These are phyloP conservation scores for Sclerotiophoma versabilis DNA, from an alignment of 2,329 filamentous ascomycete species.

Conservation along the genomic window DNA sequence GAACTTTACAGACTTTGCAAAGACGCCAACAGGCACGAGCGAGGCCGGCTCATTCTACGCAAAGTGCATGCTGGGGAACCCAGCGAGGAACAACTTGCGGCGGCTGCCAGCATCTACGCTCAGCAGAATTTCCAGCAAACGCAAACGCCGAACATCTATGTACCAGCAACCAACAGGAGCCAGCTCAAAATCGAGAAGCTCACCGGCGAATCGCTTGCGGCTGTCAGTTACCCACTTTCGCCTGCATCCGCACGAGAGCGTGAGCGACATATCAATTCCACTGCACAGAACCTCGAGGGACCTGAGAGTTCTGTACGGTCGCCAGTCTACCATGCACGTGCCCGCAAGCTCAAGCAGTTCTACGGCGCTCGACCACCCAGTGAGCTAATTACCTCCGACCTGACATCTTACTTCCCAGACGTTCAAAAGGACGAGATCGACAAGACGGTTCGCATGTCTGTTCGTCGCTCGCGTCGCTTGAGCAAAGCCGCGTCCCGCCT, in stretches of 20 bases:
- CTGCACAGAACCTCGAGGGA: slow-evolving; percentile 58
- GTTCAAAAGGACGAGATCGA: slow-evolving; percentile 95
- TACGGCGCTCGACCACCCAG: slow-evolving; percentile 92
- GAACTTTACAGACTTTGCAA: slow-evolving; percentile 93
- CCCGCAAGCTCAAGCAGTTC: slow-evolving; percentile 74
- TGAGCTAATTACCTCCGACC: slow-evolving; percentile 94
- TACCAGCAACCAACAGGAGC: slow-evolving; percentile 75
- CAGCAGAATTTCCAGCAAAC: slow-evolving; percentile 79
- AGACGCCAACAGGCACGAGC: slow-evolving; percentile 81
- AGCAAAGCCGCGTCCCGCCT: slow-evolving; percentile 93
- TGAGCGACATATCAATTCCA: slow-evolving; percentile 68
- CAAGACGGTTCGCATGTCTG: slow-evolving; percentile 89
- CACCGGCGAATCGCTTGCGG: slow-evolving; percentile 84
- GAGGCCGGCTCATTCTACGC: slow-evolving; percentile 87
- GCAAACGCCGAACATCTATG: slow-evolving; percentile 59
- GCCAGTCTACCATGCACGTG: slow-evolving; percentile 52
- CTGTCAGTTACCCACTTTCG: slow-evolving; percentile 85
- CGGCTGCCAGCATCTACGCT: slow-evolving; percentile 86
- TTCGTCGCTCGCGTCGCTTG: slow-evolving; percentile 86
- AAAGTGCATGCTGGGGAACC: slow-evolving; percentile 94
- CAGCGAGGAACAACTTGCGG: slow-evolving; percentile 82
- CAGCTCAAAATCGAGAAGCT: slow-evolving; percentile 89
- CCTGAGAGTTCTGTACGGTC: slow-evolving; percentile 38
- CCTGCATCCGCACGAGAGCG: slow-evolving; percentile 73
- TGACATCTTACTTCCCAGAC: slow-evolving; percentile 97